phyloP scores from a whole-genome alignment of 768 basidiomycete species.

The Mycena galopus region DNA sequence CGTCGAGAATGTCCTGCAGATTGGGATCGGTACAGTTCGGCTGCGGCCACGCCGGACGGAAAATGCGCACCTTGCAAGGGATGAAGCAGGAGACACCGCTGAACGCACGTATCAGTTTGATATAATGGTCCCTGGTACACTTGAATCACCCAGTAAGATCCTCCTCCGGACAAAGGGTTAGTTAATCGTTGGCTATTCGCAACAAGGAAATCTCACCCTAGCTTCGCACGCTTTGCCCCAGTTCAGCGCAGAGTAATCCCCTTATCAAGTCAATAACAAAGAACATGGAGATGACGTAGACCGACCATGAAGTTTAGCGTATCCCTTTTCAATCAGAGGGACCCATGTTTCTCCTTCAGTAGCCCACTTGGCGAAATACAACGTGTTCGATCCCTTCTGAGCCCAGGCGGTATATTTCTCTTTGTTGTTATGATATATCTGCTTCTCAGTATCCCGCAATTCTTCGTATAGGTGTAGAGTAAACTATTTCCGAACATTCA shows the following conservation, averaged over 20 bases:
- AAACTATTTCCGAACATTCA: constrained; percentile 47
- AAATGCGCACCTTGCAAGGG: constrained; percentile 40
- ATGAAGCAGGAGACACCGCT: constrained; percentile 34
- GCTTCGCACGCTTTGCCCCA: constrained; percentile 63
- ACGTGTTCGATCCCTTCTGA: constrained; percentile 58
- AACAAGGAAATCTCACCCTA: constrained; percentile 39
- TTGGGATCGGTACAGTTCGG: not conserved
- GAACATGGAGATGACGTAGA: not conserved
- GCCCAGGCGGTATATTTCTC: constrained; percentile 59
- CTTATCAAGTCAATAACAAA: not conserved
- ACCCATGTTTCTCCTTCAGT: constrained; percentile 69
- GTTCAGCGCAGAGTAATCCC: constrained; percentile 58
- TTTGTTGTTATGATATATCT: constrained; percentile 65
- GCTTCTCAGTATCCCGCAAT: constrained; percentile 53
- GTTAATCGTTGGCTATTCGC: not conserved
- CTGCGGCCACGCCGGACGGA: not conserved
- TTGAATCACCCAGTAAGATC: constrained; percentile 69
- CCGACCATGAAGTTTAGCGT: constrained; percentile 64
- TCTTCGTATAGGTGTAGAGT: constrained; percentile 65
- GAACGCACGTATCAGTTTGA: not conserved
- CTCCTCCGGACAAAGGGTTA: constrained; percentile 44
- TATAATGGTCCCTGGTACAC: no score
- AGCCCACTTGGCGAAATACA: constrained; percentile 64
- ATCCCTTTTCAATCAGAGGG: constrained; percentile 70
- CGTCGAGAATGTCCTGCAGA: constrained; percentile 61